Evolutionary conservation across 768 basidiomycete species (phyloP).

Genomic region (Mycena filopes): DNA sequence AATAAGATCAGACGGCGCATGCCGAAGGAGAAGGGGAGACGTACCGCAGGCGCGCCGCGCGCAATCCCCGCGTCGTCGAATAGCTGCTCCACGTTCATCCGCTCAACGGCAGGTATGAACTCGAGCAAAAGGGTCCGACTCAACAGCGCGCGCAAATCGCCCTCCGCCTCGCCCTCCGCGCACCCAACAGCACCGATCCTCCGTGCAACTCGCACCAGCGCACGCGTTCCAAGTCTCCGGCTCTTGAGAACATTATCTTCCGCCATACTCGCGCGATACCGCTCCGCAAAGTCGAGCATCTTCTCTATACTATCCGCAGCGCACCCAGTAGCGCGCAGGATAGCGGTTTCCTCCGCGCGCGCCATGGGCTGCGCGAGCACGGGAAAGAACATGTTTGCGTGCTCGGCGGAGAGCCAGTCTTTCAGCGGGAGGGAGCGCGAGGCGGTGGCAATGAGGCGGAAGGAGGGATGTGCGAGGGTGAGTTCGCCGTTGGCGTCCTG

Average conservation of each 20-base stretch:
- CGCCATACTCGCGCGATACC: conserved; percentile 65
- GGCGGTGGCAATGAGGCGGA: conserved; percentile 70
- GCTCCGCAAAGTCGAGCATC: conserved; percentile 65
- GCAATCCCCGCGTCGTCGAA: conserved; percentile 61
- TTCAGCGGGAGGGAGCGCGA: conserved; percentile 73
- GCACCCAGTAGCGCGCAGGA: conserved; percentile 66
- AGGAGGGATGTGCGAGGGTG: conserved; percentile 63
- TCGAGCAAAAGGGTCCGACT: conserved; percentile 63
- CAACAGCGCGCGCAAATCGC: conserved; percentile 60
- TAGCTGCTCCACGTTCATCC: conserved; percentile 61
- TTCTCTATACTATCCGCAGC: conserved; percentile 45
- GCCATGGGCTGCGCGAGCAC: conserved; percentile 71
- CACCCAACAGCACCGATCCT: conserved; percentile 44
- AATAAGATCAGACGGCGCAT: neutral
- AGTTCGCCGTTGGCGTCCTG: conserved; percentile 54
- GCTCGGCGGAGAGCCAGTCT: conserved; percentile 75
- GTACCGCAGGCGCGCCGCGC: conserved; percentile 53
- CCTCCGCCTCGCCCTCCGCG: neutral
- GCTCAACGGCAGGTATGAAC: conserved; percentile 70
- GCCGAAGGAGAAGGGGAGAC: conserved; percentile 24
- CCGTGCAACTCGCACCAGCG: conserved; percentile 65
- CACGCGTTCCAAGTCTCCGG: conserved; percentile 69
- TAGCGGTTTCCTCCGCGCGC: conserved; percentile 55
- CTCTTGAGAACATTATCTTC: conserved; percentile 68
- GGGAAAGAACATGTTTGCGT: conserved; percentile 78